Evolutionary conservation across 306 rosid species (phyloP), one percentile per base, ranked within the genome.

Genomic region (Malus fusca): DNA sequence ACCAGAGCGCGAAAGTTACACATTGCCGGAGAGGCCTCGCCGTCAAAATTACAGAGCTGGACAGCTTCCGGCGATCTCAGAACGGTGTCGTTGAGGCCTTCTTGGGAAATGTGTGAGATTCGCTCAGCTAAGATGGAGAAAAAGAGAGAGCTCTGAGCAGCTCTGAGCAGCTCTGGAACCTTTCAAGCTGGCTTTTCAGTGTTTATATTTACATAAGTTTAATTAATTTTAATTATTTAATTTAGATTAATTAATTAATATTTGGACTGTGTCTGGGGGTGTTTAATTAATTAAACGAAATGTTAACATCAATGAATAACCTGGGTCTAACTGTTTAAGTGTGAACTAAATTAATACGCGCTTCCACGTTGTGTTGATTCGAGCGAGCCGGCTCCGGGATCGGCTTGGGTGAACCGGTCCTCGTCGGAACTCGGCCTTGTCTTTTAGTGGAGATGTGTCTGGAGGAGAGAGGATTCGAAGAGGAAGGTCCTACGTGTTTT

Each of bases 1-100:
- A 71, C 42, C 19, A 77, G 67, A 84, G 88, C 81, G 88, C 94
- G 87, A 71, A 87, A 81, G 73, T 69, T 83, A 85, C 85, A 82
- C 98, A 94, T 91, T 77, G 81, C 85, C 72, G 80, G 74, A 73
- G 68, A 67, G 37, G 56, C 6, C 52, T 14, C 18, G 66, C 87
- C 88, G 81, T 87, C 71, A 25, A 68, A 65, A 31, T 51, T 51
- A 67, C 55, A 28, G 68, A 37, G 71, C 71, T 68, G 75, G 22
- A 30, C 18, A 76, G 52, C 40, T 72, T 52, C 72, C 64, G 66
- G 63, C 22, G 51, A 72, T 55, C 53, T 42, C 17, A 66, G 48
- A 72, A 74, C 65, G 82, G 43, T 28, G 72, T 74, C 44, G 71
- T 62, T 64, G 12, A 74, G 76, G 17, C 73, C 77, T 69, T 43